Evolutionary conservation across 2,329 filamentous ascomycete genomes (phyloP).

Genomic region (Cladosporium sphaerospermum): DNA sequence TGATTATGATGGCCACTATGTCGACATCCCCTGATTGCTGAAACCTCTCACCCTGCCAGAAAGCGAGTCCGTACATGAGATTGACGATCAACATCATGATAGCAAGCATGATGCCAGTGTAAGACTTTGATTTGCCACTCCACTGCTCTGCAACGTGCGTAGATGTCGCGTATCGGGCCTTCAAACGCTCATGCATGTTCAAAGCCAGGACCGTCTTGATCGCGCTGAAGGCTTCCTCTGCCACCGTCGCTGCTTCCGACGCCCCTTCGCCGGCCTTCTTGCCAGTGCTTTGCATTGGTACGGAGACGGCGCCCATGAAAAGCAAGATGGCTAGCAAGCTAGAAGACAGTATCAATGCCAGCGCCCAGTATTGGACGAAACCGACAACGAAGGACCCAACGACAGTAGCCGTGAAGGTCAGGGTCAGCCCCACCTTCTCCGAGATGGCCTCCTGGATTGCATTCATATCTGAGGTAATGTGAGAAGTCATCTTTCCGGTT

Average conservation of each 20-base stretch:
- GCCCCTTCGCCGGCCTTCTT: slow-evolving; percentile 70
- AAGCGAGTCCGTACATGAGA: slow-evolving; percentile 43
- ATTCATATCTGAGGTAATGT: slow-evolving; percentile 41
- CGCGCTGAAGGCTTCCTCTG: slow-evolving; percentile 86
- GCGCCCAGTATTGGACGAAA: slow-evolving; percentile 61
- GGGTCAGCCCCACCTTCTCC: slow-evolving; percentile 44
- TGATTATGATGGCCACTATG: slow-evolving; percentile 67
- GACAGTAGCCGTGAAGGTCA: slow-evolving; percentile 42
- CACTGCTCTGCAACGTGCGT: slow-evolving; percentile 64
- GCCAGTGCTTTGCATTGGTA: slow-evolving; percentile 70
- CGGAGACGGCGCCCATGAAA: slow-evolving; percentile 66
- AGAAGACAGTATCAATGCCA: slow-evolving; percentile 76
- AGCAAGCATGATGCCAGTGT: slow-evolving; percentile 58
- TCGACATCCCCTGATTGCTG: slow-evolving; percentile 58
- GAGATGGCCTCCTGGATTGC: slow-evolving; percentile 39
- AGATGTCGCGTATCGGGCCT: slow-evolving; percentile 71
- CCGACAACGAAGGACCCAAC: slow-evolving; percentile 40
- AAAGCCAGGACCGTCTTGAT: slow-evolving; percentile 85
- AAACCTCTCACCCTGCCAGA: slow-evolving; percentile 64
- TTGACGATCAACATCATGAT: slow-evolving; percentile 76
- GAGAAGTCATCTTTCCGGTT: slow-evolving; percentile 44
- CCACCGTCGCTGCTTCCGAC: slow-evolving; percentile 72
- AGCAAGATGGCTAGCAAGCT: slow-evolving; percentile 68
- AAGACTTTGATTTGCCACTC: slow-evolving; percentile 55
- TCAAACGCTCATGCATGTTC: slow-evolving; percentile 79